Base-by-base conservation (phyloP, 441 rosid species). In the Rhodomyrtus psidioides region DNA sequence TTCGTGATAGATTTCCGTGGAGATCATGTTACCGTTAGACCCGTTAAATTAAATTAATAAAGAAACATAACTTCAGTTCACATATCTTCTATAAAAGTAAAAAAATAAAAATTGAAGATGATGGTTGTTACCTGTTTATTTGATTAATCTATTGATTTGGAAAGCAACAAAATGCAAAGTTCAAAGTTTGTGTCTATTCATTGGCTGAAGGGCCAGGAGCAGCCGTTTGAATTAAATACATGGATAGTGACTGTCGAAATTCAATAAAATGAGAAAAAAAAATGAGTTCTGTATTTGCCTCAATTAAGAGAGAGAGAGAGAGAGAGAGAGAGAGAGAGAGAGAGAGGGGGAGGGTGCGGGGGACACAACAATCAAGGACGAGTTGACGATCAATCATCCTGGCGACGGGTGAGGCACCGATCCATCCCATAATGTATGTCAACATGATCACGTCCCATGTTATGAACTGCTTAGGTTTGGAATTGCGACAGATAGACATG, bases 281-380 rank as follows among this genome's bases (percentile, higher is more conserved):
- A 34, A 26, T 9, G 26, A 9, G 26, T 34, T 19, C 26, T 10
- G 7, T 26, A 56, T 65, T 34, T 19, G 46, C 26, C 46, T 9
- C 10, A 13, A 46, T 0, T 34, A n/a, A 28, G 0, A 60, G 7
- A 10, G 10, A 49, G 9, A n/a, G n/a, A n/a, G n/a, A n/a, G n/a
- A n/a, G n/a, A n/a, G n/a, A n/a, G n/a, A n/a, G n/a, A n/a, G n/a
- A n/a, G n/a, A n/a, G n/a, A n/a, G n/a, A n/a, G n/a, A n/a, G n/a
- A n/a, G n/a, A n/a, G n/a, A n/a, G n/a, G n/a, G n/a, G n/a, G n/a
- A n/a, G n/a, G n/a, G n/a, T n/a, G n/a, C n/a, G n/a, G n/a, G n/a
- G n/a, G n/a, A n/a, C n/a, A n/a, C n/a, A 65, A 0, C 46, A 34
- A 34, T 9, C 9, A 19, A 2, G 26, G 46, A 7, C 28, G 46